These are phyloP conservation scores for Globisporangium lucens DNA, from an alignment of 352 stramenopile species.

Conservation along the genomic window DNA sequence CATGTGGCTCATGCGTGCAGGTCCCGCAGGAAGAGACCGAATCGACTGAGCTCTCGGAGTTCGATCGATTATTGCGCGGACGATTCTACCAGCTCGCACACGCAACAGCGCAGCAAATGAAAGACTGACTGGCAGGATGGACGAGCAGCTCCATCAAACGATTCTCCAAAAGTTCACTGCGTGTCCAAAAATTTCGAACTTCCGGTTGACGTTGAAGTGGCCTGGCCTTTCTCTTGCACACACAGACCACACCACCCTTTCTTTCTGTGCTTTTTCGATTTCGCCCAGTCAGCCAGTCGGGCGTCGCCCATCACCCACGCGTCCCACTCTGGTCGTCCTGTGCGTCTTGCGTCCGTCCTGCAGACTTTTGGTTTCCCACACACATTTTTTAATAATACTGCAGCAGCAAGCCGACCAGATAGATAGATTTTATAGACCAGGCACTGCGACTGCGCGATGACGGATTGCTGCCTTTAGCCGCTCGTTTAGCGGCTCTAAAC, in stretches of 20 bases:
- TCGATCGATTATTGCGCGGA: neutral
- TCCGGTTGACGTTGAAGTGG: constrained; percentile 13
- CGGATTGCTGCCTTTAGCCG: no score
- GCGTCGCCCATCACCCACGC: neutral
- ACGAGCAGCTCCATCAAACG: neutral
- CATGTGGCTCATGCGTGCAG: neutral
- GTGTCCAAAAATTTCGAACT: constrained; percentile 5
- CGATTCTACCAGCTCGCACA: neutral
- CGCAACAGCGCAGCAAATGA: neutral
- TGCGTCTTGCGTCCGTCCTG: neutral
- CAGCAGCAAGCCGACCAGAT: neutral
- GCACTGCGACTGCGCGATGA: no score
- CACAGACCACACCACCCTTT: neutral
- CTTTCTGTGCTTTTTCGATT: constrained; percentile 6
- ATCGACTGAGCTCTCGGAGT: neutral
- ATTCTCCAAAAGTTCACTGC: neutral
- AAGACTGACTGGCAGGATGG: neutral
- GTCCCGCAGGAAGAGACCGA: neutral
- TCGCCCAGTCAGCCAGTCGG: neutral
- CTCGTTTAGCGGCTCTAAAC: neutral
- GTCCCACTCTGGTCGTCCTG: constrained; percentile 3
- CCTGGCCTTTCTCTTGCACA: neutral
- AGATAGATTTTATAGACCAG: no score
- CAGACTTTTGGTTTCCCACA: no score
- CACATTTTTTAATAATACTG: no score